A percentile compares a stretch with the other conserved stretches of the same genome.
Conservation (phyloP, 192 early-diverging fungal genomes). For the Spizellomyces punctatus region DNA sequence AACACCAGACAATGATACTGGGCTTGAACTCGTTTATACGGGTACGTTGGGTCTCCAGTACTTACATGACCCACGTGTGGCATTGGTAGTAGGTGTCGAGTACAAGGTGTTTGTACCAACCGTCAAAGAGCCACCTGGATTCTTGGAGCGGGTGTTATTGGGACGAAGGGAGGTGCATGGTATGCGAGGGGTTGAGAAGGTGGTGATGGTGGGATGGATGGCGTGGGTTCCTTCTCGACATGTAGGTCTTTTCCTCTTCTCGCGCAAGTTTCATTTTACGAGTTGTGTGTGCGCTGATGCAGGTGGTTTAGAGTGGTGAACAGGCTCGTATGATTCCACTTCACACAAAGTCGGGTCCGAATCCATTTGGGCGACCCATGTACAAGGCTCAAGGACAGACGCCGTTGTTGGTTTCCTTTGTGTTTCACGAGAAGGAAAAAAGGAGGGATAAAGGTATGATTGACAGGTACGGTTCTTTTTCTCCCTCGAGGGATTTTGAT, state of each 20-base stretch:
- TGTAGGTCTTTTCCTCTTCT: constrained; percentile 2
- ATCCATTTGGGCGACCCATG: constrained; percentile 20
- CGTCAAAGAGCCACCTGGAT: constrained; percentile 1
- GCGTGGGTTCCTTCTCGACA: constrained; percentile 34
- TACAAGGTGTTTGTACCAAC: constrained; percentile 38
- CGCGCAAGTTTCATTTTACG: no score
- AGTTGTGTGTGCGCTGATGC: no score
- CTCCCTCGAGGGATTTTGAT: neutral
- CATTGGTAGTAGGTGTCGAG: constrained; percentile 52
- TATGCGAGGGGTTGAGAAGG: constrained; percentile 33
- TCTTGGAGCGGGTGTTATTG: constrained; percentile 25
- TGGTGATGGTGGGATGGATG: constrained; percentile 42
- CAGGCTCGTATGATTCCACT: neutral
- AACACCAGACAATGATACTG: constrained; percentile 21
- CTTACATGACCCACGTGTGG: constrained; percentile 29
- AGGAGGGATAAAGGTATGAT: neutral
- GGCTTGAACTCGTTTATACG: constrained; percentile 38
- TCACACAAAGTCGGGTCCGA: constrained; percentile 1
- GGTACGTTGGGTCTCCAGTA: constrained; percentile 42
- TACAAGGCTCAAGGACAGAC: constrained; percentile 1
- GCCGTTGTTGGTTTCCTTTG: constrained; percentile 8
- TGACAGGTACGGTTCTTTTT: neutral
- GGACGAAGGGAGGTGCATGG: constrained; percentile 3
- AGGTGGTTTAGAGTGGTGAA: no score
- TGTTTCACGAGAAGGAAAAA: neutral